Evolutionary conservation across 2,329 filamentous ascomycete species (phyloP), one percentile per base, ranked within the genome.

Genomic region (Diaporthe capsici): DNA sequence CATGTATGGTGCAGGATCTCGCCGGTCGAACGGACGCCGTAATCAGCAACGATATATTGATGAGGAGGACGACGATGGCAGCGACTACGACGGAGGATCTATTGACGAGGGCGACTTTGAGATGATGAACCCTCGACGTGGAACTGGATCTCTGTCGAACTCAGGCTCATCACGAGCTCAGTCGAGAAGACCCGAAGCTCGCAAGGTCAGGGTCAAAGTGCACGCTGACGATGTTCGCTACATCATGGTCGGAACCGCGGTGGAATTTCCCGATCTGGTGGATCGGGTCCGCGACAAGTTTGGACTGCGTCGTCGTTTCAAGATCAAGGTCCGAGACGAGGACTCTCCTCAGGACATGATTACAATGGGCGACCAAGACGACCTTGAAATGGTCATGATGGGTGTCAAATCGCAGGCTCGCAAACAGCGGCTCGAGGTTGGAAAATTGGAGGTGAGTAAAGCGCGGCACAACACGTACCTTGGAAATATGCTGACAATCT

Each of bases 341-440:
- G 94, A 95, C 79, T 84, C 87, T 76, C 90, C 90, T 0, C 94
- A 94, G 4, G 96, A 98, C 81, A 96, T 98, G 94, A 97, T 99
- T 81, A 98, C 96, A 44, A 93, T 99, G 91, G 95, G 94, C 42
- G 97, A 99, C 83, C 95, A 98, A 84, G 97, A 99, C 81, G 97
- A 99, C 86, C 85, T 98, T 77, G 96, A 98, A 70, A 94, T 98
- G 92, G 92, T 95, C 39, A 89, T 98, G 72, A 90, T 91, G 83
- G 90, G 88, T 63, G 92, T 93, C 9, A 94, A 92, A 83, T 90
- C 90, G 68, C 86, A 87, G 76, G 95, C 94, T 65, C 91, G 88
- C 85, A 94, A 91, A 83, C 93, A 96, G 82, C 91, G 92, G 80
- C 88, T 90, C 77, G 96, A 98, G 78, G 94, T 95, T 87, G 95